phyloP scores from a whole-genome alignment of 768 basidiomycete genomes.

The Psilocybe cyanescens region DNA sequence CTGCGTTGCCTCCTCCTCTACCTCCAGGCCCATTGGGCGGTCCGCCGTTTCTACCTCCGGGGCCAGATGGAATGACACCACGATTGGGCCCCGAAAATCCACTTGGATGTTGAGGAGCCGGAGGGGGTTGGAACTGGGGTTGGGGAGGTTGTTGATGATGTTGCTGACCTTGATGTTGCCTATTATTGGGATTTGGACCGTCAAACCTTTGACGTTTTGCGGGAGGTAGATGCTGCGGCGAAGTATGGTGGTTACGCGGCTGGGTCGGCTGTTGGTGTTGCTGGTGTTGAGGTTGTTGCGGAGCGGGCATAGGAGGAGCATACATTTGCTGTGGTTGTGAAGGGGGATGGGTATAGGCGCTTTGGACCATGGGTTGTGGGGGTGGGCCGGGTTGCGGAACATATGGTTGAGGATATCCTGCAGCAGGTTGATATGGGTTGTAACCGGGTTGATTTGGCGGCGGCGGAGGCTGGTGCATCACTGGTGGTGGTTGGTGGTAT shows the following conservation, averaged over 20 bases:
- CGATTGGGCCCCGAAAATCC: conserved; percentile 40
- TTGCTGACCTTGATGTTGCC: conserved; percentile 52
- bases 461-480: conserved; percentile 54
- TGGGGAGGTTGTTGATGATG: conserved; percentile 58
- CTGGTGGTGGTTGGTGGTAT: conserved; percentile 56
- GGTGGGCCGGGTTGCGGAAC: conserved; percentile 38
- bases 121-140: conserved; percentile 69
- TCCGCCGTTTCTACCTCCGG: conserved; percentile 33
- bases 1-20: conserved; percentile 41
- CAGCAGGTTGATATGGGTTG: conserved; percentile 77
- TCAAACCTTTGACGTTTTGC: conserved; percentile 93
- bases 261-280: conserved; percentile 51
- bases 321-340: conserved; percentile 53
- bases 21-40: conserved; percentile 33
- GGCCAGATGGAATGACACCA: conserved; percentile 40
- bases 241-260: conserved; percentile 63
- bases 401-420: conserved; percentile 67
- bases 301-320: conserved; percentile 46
- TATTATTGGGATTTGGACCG: conserved; percentile 61
- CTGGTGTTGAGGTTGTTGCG: conserved; percentile 45
- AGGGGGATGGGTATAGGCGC: conserved; percentile 49
- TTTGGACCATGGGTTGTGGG: conserved; percentile 56
- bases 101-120: conserved; percentile 47
- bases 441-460: conserved; percentile 65
- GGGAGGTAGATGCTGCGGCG: conserved; percentile 85